Percentiles rank a stretch among this genome's conserved stretches.
phyloP scores from a whole-genome alignment of 2,329 filamentous ascomycete genomes.

The Trichoderma breve region DNA sequence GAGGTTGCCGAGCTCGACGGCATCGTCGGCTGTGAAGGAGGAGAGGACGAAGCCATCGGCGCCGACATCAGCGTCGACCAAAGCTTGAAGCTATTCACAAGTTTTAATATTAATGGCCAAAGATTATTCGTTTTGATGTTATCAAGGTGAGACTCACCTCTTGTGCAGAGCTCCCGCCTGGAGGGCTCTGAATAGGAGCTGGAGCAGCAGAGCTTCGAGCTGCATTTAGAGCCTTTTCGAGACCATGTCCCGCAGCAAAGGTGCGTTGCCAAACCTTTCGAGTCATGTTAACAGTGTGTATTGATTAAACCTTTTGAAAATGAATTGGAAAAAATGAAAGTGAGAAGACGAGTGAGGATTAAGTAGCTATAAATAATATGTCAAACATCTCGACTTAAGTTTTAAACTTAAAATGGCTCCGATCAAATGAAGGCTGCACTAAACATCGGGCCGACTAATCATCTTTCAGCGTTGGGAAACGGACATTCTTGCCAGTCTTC shows the following conservation, averaged over 20 bases:
- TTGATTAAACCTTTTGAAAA: neutral
- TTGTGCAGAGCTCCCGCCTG: neutral
- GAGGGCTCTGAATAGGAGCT: conserved; percentile 20
- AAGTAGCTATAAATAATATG: neutral
- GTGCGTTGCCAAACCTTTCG: conserved; percentile 30
- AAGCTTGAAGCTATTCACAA: conserved; percentile 27
- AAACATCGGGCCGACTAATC: conserved; percentile 9
- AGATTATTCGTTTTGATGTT: neutral
- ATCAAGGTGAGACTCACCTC: conserved; percentile 14
- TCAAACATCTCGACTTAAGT: neutral
- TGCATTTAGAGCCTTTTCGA: conserved; percentile 28
- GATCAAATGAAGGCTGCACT: neutral
- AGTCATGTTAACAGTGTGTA: conserved; percentile 33
- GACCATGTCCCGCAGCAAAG: conserved; percentile 29
- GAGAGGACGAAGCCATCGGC: conserved; percentile 45
- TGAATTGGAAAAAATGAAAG: no score
- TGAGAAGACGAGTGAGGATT: neutral
- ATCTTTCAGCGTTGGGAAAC: neutral
- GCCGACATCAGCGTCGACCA: conserved; percentile 30
- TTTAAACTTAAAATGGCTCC: conserved; percentile 1
- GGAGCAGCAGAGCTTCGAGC: conserved; percentile 23
- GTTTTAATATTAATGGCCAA: neutral
- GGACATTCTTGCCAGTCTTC: conserved; percentile 15
- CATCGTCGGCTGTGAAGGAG: conserved; percentile 62
- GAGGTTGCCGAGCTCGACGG: conserved; percentile 63